phyloP scores from a whole-genome alignment of 2,329 filamentous ascomycete genomes.

The Colletotrichum cordylinicola region DNA sequence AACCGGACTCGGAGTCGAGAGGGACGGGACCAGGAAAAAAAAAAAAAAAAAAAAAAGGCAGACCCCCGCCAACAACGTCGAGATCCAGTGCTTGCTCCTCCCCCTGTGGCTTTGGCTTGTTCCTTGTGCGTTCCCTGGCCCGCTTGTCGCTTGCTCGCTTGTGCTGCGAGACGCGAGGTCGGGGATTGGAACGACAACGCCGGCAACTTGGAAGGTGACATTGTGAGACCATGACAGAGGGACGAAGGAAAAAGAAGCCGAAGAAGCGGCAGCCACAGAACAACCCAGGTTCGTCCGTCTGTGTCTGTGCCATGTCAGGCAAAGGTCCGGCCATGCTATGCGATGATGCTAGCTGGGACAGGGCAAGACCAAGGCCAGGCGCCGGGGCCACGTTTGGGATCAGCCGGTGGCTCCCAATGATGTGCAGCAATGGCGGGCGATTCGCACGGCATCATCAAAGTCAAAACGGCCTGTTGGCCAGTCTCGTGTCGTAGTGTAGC shows the following conservation, averaged over 20 bases:
- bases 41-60: not conserved
- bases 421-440: conserved; percentile 22
- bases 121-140: not conserved
- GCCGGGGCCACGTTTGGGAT: conserved; percentile 17
- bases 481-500: not conserved
- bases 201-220: conserved; percentile 19
- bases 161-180: conserved; percentile 19
- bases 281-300: not conserved
- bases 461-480: conserved; percentile 3
- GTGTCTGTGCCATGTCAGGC: conserved; percentile 14
- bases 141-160: conserved; percentile 33
- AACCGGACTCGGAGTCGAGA: not conserved
- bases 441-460: conserved; percentile 20
- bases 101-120: not conserved
- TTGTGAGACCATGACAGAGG: conserved; percentile 6
- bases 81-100: not conserved
- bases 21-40: not conserved
- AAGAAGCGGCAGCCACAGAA: not conserved
- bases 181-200: conserved; percentile 9
- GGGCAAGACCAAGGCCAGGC: not conserved
- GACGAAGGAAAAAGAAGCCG: not conserved
- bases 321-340: conserved; percentile 6
- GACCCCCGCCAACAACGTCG: not conserved
- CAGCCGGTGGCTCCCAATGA: conserved; percentile 18
- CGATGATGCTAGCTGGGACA: conserved; percentile 11